Evolutionary conservation across 768 basidiomycete species (phyloP), one percentile per base, ranked within the genome.

Genomic region (Pulveroboletus ravenelii): DNA sequence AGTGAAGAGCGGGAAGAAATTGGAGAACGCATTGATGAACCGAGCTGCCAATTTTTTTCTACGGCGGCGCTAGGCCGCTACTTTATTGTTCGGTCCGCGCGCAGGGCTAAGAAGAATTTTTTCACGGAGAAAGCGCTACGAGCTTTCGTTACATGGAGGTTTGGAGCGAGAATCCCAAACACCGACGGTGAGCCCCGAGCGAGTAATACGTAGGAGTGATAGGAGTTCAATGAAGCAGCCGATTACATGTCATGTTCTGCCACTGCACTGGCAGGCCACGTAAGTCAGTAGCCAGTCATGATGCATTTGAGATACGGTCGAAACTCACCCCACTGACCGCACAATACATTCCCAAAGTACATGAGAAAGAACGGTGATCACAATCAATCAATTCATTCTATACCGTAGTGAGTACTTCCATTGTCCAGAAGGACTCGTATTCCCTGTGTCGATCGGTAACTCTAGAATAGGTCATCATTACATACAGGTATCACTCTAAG

Each of bases 241-340:
- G 49, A 62, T 64, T 61, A 64, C 59, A 61, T 49, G 32, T 51
- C 48, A 5, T 27, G 25, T 27, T 27, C 25, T 27, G 25, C 25
- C 25, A 27, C n/a, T n/a, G n/a, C 20, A 23, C 20, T 23, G 20
- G 20, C 25, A 27, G 25, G 25, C 9, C 52, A 52, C 53, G 55
- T 58, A 63, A 57, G 40, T 23, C 20, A 23, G 20, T 23, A 23
- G 20, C 4, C 20, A 4, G 20, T 23, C 20, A 23, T 23, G 20
- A 2, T 23, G 20, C 20, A 23, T 23, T 4, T 23, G 20, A 4
- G 20, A 23, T 23, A 23, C 20, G 4, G 20, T 23, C n/a, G 14
- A 27, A 27, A 27, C 25, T 27, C 25, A 27, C 25, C 25, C 6
- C 25, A 27, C 25, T 27, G 25, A 27, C 25, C 25, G 25, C 25